Base-by-base conservation (phyloP, 139 green algal genomes). In the Yamagishiella unicocca region DNA sequence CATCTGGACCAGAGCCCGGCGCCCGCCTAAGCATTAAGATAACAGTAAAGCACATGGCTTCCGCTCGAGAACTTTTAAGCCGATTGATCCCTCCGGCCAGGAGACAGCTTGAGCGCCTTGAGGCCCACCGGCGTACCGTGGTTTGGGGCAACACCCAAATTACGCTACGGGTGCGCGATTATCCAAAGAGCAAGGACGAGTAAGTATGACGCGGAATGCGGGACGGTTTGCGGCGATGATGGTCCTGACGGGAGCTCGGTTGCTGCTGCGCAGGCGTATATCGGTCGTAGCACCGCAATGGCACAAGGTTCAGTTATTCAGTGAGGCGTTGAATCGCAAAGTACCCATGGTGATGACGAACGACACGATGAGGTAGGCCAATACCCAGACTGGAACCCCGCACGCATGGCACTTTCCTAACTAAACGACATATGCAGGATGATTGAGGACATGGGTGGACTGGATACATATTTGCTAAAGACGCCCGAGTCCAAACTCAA, bases 391-490 rank as follows among this genome's bases (percentile, higher is more conserved):
- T 33, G 9, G n/a, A 40, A 64, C 14, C 46, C 35, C 53, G 6
- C 73, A n/a, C n/a, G n/a, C n/a, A n/a, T n/a, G n/a, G n/a, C n/a
- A n/a, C 17, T 22, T 10, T 82, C n/a, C 46, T 37, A 4, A 4
- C 24, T 45, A 9, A 27, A 78, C 70, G 42, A n/a, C 38, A 10
- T 33, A 40, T 61, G 82, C 90, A 97, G 94, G 76, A 88, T 70
- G 17, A 98, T 99, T 67, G 96, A 99, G 88, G 95, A 96, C 67
- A 89, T 87, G 33, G 96, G 96, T 38, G 95, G 96, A 22, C 88
- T 99, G 29, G 96, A 99, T 87, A 76, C 90, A 2, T 99, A 98
- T 78, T 73, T 99, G 31, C 67, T 98, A 1, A 92, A 93, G 29
- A 97, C 95, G 0, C 83, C 89, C 1, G 91, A 95, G 31, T 62